These are phyloP conservation scores for Citrus maxima DNA, from an alignment of 345 rosid species.

Conservation along the genomic window DNA sequence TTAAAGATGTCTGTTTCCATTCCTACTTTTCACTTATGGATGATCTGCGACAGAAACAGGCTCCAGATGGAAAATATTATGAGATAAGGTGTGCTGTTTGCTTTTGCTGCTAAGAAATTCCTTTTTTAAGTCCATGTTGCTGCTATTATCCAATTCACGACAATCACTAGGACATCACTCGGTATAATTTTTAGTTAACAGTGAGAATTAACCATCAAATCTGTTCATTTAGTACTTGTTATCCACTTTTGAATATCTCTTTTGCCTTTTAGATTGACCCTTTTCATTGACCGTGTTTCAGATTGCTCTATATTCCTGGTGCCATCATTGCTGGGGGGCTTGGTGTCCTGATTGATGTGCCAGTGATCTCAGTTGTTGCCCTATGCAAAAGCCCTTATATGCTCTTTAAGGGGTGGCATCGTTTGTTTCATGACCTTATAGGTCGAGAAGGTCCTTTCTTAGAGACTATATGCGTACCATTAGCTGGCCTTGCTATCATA, in stretches of 20 bases:
- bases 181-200: not conserved
- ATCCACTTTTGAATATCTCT: not conserved
- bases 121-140: not conserved
- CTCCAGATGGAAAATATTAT: conserved; percentile 55
- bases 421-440: conserved; percentile 79
- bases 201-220: not conserved
- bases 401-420: conserved; percentile 96
- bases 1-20: conserved; percentile 67
- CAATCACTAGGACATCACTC: not conserved
- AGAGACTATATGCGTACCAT: conserved; percentile 96
- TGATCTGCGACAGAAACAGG: conserved; percentile 48
- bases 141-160: not conserved
- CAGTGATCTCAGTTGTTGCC: conserved; percentile 66
- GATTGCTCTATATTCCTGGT: conserved; percentile 69
- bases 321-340: conserved; percentile 60
- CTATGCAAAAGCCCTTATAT: conserved; percentile 82
- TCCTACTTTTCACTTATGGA: conserved; percentile 75
- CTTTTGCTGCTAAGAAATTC: conserved; percentile 1
- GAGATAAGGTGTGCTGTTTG: conserved; percentile 70
- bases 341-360: conserved; percentile 68
- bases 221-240: not conserved
- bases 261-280: not conserved
- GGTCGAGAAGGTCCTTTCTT: conserved; percentile 99
- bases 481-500: conserved; percentile 88
- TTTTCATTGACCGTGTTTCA: conserved; percentile 28